phyloP scores from a whole-genome alignment of 148 eudicot genomes.

The Chenopodium formosanum region DNA sequence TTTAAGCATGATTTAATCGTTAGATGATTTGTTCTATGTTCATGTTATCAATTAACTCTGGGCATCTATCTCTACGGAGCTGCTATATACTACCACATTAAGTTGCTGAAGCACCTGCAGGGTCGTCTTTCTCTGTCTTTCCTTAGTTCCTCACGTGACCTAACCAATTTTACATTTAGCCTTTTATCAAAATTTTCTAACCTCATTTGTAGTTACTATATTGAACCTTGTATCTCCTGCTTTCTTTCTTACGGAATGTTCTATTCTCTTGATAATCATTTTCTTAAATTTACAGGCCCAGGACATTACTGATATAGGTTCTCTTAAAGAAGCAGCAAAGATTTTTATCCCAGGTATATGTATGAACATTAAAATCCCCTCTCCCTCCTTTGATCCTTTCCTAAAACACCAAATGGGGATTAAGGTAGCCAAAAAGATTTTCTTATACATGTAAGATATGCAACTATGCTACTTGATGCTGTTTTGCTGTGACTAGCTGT shows the following conservation, averaged over 20 bases:
- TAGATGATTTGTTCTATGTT: neutral
- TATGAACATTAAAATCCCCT: neutral
- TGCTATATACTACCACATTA: neutral
- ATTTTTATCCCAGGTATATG: slow-evolving; percentile 79
- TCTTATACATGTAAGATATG: neutral
- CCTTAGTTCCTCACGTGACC: neutral
- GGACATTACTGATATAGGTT: slow-evolving; percentile 75
- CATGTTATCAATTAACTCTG: neutral
- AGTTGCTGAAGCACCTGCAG: neutral
- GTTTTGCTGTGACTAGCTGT: neutral
- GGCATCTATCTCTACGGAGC: neutral
- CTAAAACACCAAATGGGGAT: neutral
- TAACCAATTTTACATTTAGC: neutral
- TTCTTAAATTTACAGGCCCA: slow-evolving; percentile 56
- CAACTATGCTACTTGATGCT: slow-evolving; percentile 5
- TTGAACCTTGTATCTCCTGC: neutral
- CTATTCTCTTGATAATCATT: neutral
- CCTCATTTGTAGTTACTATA: neutral
- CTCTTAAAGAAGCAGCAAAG: slow-evolving; percentile 83
- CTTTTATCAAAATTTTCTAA: neutral
- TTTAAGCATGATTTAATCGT: neutral
- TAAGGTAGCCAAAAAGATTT: neutral
- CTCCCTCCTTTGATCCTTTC: neutral
- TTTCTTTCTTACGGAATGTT: neutral
- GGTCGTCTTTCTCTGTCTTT: neutral